Evolutionary conservation across 2,329 filamentous ascomycete species (phyloP), one percentile per base, ranked within the genome.

Genomic region (Drechmeria coniospora): DNA sequence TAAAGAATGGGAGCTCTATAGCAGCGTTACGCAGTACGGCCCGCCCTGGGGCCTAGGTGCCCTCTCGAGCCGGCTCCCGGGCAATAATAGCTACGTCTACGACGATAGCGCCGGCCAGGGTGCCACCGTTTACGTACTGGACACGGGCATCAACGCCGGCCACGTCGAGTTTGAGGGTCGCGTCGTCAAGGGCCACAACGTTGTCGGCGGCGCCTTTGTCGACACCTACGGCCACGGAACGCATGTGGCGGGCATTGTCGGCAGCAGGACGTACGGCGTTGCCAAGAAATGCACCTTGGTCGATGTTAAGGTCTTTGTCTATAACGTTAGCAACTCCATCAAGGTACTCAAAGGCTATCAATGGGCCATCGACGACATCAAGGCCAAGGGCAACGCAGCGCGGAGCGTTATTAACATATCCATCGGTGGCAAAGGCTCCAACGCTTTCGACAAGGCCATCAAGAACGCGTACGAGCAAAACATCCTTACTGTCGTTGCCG

Each of bases 321-420:
- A 29, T 3, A 17, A 26, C 3, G 28, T 27, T 22, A 36, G 34
- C 1, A 33, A 37, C 4, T 38, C 23, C 10, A 25, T 22, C 6
- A 24, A 43, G 11, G 37, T 48, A 18, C 36, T 49, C 12, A 39
- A 47, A 4, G 53, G 51, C 14, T 49, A 41, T 23, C 37, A 52
- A 21, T 59, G 47, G 44, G 59, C 59, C 8, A 51, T 58, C 15
- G 45, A 50, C 30, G 57, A 63, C 42, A 57, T 57, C 35, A 43
- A 42, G 23, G 36, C 34, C 17, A 50, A 55, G 10, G 48, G 46
- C 25, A 57, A 58, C 16, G 39, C 46, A 19, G 40, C 31, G 17
- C 53, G 52, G 13, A 47, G 63, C 10, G 64, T 69, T n/a, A 56
- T 68, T 32, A 65, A 57, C 50, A 61, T 73, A 59, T 69, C 63